Conservation (phyloP, 768 basidiomycete genomes). For the Mycena amicta region DNA sequence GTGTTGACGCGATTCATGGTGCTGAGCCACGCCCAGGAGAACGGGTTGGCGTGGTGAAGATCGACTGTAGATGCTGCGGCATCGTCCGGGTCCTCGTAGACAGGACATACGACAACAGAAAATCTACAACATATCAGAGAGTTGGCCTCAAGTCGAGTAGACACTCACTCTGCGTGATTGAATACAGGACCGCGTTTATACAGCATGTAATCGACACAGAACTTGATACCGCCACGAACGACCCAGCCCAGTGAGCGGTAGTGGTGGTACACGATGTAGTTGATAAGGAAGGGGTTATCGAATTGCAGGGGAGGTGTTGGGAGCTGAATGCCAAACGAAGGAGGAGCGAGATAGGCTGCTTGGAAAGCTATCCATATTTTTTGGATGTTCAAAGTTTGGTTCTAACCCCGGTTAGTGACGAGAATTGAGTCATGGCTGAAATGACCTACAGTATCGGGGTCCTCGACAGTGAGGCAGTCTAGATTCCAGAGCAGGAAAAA, state of each 20-base stretch:
- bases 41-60: conserved; percentile 68
- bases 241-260: conserved; percentile 97
- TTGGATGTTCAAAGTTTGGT: conserved; percentile 53
- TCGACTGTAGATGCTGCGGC: conserved; percentile 62
- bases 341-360: conserved; percentile 48
- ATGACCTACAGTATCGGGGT: conserved; percentile 62
- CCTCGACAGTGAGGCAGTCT: conserved; percentile 75
- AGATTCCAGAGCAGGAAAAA: conserved; percentile 87
- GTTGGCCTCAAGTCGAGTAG: conserved; percentile 2
- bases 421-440: neutral
- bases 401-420: conserved; percentile 36
- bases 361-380: conserved; percentile 72
- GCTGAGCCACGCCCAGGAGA: conserved; percentile 94
- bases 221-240: conserved; percentile 93
- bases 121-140: conserved; percentile 55
- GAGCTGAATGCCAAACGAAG: conserved; percentile 33
- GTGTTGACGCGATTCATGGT: conserved; percentile 96
- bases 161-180: conserved; percentile 87
- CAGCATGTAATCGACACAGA: conserved; percentile 92
- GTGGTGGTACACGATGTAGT: conserved; percentile 92
- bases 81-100: conserved; percentile 84
- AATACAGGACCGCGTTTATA: conserved; percentile 97
- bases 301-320: conserved; percentile 46
- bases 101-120: conserved; percentile 86
- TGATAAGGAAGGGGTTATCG: conserved; percentile 91